Evolutionary conservation across 2,329 filamentous ascomycete species (phyloP), one percentile per base, ranked within the genome.

Genomic region (Pyricularia grisea): DNA sequence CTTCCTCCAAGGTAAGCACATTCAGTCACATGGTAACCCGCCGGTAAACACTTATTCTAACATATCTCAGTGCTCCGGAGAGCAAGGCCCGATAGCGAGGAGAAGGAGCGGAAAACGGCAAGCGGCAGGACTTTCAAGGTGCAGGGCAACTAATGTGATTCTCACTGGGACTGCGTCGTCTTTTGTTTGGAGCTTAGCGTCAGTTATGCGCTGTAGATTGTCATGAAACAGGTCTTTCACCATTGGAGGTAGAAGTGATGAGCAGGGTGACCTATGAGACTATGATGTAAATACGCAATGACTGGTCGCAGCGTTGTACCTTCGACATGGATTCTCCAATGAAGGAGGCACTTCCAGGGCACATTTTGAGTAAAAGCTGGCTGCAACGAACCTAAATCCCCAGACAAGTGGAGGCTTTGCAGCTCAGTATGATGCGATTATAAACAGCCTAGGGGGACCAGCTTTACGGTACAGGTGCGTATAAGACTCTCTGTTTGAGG

Each of bases 21-120:
- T 11, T 58, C 33, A 31, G 31, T 30, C 31, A 74, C 58, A 6
- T 6, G 20, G 12, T 12, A 20, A 20, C 12, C 10, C 2, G 30
- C 31, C 28, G 42, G 2, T 12, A 3, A 25, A 12, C 2, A 17
- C 60, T 14, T 27, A 12, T 30, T 12, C 60, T 63, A 63, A 63
- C 60, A 27, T 61, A 33, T 68, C 70, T 80, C 17, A 97, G 94
- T 99, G n/a, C 87, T 99, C 73, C 94, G 96, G 78, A 89, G 96
- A 82, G 95, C 95, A 71, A 88, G 95, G 75, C 96, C 95, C 63
- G 95, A 99, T 78, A 93, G 90, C 75, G 94, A 98, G 80, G 95
- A 98, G 81, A 94, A 94, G 82, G 96, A 99, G 82, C 90, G 92
- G 76, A 99, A 99, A 88, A 99, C 95, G 69, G 95, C 96, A 65